Evolutionary conservation across 208 protist genomes (phyloP).

Genomic region (Wallacemonas sp.): DNA sequence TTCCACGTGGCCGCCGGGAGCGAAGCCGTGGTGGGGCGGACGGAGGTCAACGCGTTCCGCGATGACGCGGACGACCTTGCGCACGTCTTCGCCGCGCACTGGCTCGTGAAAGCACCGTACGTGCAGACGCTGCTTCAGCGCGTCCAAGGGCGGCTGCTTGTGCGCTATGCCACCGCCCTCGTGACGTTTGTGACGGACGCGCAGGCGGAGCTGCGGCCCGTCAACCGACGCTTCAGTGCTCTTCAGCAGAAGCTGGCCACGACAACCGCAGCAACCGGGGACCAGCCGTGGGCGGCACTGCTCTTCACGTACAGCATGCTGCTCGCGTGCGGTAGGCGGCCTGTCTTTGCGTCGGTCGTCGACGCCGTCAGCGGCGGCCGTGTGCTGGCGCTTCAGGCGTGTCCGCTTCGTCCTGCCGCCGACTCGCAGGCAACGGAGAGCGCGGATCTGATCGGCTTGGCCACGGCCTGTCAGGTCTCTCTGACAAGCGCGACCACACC

Average conservation of each 20-base stretch:
- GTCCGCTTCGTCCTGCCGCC: neutral
- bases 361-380: neutral
- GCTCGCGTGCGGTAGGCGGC: neutral
- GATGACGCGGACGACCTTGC: neutral
- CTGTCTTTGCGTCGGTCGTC: neutral
- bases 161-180: neutral
- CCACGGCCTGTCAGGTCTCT: neutral
- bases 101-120: neutral
- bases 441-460: neutral
- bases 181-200: neutral
- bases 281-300: neutral
- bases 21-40: neutral
- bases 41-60: neutral
- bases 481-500: too few relatives aligned
- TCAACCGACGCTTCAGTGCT: neutral
- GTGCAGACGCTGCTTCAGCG: neutral
- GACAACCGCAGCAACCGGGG: too few relatives aligned
- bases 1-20: neutral
- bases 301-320: conserved; percentile 9
- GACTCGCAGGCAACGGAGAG: neutral
- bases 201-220: neutral
- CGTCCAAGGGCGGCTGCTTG: neutral
- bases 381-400: neutral
- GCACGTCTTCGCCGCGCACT: neutral
- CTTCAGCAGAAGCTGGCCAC: neutral